Base-by-base conservation (phyloP, 176 grass and related monocot species). In the Avena sativa region DNA sequence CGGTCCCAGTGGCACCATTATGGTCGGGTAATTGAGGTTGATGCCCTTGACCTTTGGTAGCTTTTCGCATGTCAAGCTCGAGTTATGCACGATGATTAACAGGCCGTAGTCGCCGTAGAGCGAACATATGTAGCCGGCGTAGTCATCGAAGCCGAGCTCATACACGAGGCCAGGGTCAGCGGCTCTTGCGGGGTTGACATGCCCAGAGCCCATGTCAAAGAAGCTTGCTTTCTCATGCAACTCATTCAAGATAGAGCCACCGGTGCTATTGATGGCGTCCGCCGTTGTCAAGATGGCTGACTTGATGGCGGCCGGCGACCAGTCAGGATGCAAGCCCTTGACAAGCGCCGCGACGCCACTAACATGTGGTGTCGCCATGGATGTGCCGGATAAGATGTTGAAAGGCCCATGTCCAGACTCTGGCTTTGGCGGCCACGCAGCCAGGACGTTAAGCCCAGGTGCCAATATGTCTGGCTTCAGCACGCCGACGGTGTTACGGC, bases 1-100 rank as follows among this genome's bases (percentile, higher is more conserved):
- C n/a, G 12, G 2, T 48, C 21, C 49, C n/a, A 74, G 3, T 1
- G 44, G 71, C 44, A 74, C 71, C 2, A 23, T 74, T 74, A 74
- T 74, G 11, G 71, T 74, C n/a, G 71, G 44, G 71, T 74, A 74
- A 12, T 74, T 74, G 44, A 74, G 71, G 1, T 74, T n/a, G 10
- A 74, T 13, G 44, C 47, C 71, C 12, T 25, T 25, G 5, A 74
- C 71, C n/a, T 50, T 74, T 44, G 71, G 46, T 0, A 74, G 12
- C 71, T 74, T 74, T 14, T n/a, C 71, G 23, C 71, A 74, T 26
- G 43, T 26, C 40, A 15, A 12, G 44, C 71, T 50, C n/a, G 21
- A 25, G 71, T 74, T 14, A 0, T 2, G 46, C 44, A 74, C n/a
- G 5, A 74, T 25, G 44, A 11, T 50, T 26, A 5, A 11, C 71